Evolutionary conservation across 192 early-diverging fungal genomes (phyloP).

Genomic region (Linnemannia hyalina): DNA sequence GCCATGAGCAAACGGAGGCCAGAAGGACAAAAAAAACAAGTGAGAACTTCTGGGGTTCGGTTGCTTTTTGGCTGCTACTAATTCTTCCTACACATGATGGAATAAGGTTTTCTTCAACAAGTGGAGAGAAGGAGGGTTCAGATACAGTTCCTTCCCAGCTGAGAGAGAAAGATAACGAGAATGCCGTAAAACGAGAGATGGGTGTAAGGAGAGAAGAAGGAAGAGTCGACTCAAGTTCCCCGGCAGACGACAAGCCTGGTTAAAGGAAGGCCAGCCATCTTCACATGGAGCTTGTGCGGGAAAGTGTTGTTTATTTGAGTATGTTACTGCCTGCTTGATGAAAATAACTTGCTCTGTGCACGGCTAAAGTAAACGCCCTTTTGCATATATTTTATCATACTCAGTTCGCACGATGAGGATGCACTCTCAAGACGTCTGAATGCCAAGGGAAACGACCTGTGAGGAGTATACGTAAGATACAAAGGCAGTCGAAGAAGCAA

Average conservation of each 20-base stretch:
- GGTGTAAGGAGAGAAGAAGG: background rate
- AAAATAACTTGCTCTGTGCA: background rate
- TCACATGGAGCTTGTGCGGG: slow-evolving; percentile 2
- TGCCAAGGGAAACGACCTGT: too few relatives aligned
- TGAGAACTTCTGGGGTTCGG: background rate
- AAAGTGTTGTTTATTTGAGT: background rate
- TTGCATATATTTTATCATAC: too few relatives aligned
- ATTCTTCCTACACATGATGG: background rate
- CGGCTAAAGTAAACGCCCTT: background rate
- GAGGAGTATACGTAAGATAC: too few relatives aligned
- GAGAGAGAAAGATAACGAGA: background rate
- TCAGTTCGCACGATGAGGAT: too few relatives aligned
- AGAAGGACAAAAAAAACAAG: background rate
- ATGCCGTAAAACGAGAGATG: background rate
- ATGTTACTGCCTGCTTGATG: background rate
- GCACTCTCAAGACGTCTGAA: too few relatives aligned
- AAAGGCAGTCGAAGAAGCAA: too few relatives aligned
- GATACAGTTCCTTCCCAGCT: background rate
- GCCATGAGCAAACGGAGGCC: background rate
- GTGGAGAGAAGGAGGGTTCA: background rate
- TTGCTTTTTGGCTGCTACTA: background rate
- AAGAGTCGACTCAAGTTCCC: background rate
- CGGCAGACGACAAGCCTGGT: background rate
- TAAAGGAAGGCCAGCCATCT: background rate
- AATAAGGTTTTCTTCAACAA: background rate